Evolutionary conservation across 164 flowering plant species (phyloP), one percentile per base, ranked within the genome.

Genomic region (Magnolia kwangsiensis): DNA sequence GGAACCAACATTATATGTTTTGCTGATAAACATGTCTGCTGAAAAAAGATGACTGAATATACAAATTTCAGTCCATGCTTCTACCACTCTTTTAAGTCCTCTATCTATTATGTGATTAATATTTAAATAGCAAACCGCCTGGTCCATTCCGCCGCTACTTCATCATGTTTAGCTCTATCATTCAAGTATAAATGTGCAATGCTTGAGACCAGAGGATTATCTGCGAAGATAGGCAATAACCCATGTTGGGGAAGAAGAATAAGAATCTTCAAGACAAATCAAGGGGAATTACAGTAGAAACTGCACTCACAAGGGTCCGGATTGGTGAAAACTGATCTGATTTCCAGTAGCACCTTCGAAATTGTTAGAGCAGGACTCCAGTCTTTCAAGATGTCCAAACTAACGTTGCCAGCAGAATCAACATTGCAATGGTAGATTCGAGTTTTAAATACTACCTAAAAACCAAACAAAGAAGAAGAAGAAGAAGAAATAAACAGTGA

Each of bases 341-440:
- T 83, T 13, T 97, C 94, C 73, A 84, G 82, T 45, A 96, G 87
- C 75, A 96, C 88, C 82, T 89, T 91, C n/a, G 94, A 89, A 78
- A 96, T 87, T 65, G 99, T 94, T 63, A 90, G 83, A 80, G 99
- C 94, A n/a, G 98, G 99, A 82, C 98, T 94, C 98, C 98, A 96
- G 51, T 91, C 92, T 83, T 90, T 92, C 84, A 94, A 81, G 76
- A 94, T 92, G 68, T 87, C 94, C 85, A 96, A 81, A 83, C 86
- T 86, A 50, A 92, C 77, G 74, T 89, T 89, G 29, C 99, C 98
- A 45, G 82, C 61, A 70, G 90, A 75, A 89, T 91, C 96, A 59
- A 94, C 98, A 81, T 96, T 94, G 85, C 98, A 94, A 81, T 96
- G 98, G 81, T 86, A 94, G 77, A 94, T 94, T 66, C 98, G 90